Base-by-base conservation (phyloP, 805 yeast species). In the Metschnikowia dekortorum region DNA sequence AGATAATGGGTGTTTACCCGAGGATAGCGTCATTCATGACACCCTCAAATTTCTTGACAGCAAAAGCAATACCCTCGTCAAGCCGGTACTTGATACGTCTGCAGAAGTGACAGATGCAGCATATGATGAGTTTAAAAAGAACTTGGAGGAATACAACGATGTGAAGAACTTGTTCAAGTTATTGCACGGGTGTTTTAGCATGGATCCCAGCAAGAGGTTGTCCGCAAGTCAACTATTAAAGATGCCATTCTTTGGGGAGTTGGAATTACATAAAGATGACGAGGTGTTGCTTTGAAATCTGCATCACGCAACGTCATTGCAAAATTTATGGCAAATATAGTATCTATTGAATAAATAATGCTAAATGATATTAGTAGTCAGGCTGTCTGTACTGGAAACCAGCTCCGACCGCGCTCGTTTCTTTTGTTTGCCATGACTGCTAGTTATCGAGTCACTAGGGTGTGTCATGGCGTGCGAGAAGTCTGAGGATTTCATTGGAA, bases 1-100 rank as follows among this genome's bases (percentile, higher is more conserved):
- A 50, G 78, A 75, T 33, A 79, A 78, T 40, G 84, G 76, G 6
- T 81, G 89, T 2, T 68, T 87, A 43, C 89, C 92, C 2, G 75
- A 71, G 2, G 89, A 85, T 61, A 83, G 89, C 45, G 85, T 86
- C n/a, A 83, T 85, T 1, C 74, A 75, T 66, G 91, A 87, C 57
- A 76, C 88, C 0, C 66, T 84, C 41, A 68, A 70, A 36, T 79
- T 79, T 40, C 65, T 81, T 43, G 78, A 75, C 53, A 69, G 66
- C 34, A 65, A 64, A 46, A 79, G 77, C 1, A 68, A 64, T 46
- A 57, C 54, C 34, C 63, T 72, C 35, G 53, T 58, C 4, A 63
- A 61, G 49, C 71, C 74, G 3, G 31, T 37, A 6, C 51, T 48
- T 9, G 53, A 52, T 7, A 50, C 51, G 2, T 33, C 43, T 8